These are phyloP conservation scores for Petunia secreta DNA, from an alignment of 257 asterid species.

Conservation along the genomic window DNA sequence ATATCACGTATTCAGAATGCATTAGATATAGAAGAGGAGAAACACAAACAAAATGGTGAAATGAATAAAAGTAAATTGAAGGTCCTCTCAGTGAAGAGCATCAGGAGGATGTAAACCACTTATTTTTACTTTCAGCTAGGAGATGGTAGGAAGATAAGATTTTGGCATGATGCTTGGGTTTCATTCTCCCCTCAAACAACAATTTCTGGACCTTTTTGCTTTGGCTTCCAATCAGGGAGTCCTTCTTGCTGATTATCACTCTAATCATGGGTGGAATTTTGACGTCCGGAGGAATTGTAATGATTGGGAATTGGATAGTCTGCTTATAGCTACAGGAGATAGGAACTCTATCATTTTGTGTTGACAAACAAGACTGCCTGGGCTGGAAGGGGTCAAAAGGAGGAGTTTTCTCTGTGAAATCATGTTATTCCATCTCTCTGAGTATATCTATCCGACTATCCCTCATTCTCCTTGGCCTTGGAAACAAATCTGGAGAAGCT, in stretches of 20 bases:
- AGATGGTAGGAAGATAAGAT: background rate
- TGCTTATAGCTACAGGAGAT: background rate
- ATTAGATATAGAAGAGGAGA: background rate
- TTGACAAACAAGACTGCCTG: background rate
- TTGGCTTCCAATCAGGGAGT: background rate
- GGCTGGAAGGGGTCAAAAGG: background rate
- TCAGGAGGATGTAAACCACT: no score
- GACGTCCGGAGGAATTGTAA: background rate
- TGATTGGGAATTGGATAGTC: background rate
- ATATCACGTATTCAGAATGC: conserved; percentile 1
- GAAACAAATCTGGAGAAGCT: background rate
- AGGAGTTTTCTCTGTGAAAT: background rate
- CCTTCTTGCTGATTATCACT: background rate
- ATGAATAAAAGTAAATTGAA: background rate
- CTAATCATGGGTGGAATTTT: background rate
- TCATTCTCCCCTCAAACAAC: background rate
- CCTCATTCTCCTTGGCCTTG: background rate
- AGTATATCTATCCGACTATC: background rate
- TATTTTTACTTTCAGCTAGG: background rate
- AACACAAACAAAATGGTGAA: background rate
- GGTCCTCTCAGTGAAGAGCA: background rate
- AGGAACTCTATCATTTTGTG: background rate
- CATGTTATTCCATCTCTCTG: background rate
- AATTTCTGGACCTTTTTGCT: background rate
- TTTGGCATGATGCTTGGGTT: background rate